Evolutionary conservation across 2,329 filamentous ascomycete genomes (phyloP).

Genomic region (Dactylellina drechsleri): DNA sequence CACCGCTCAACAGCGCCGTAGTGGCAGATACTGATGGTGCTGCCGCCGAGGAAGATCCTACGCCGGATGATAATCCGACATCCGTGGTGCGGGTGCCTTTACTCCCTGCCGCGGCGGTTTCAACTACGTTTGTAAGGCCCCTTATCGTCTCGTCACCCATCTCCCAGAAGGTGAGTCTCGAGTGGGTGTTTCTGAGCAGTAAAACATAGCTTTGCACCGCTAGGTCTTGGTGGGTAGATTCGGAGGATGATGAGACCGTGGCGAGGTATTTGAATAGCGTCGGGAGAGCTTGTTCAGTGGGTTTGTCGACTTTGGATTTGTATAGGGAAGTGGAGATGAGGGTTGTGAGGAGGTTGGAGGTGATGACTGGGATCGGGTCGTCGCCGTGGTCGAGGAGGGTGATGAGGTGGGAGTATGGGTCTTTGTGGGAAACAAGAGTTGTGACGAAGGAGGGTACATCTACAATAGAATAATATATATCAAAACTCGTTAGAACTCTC

Average conservation of each 20-base stretch:
- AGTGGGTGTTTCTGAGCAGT: conserved; percentile 77
- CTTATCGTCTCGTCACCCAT: conserved; percentile 79
- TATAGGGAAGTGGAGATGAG: conserved; percentile 75
- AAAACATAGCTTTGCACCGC: conserved; percentile 91
- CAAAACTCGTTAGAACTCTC: not conserved
- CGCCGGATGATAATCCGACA: conserved; percentile 8
- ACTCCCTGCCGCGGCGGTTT: conserved; percentile 48
- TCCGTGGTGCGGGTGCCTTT: conserved; percentile 44
- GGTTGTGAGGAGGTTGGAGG: conserved; percentile 83
- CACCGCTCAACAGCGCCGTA: conserved; percentile 7
- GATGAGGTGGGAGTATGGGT: conserved; percentile 85
- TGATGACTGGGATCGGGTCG: conserved; percentile 87
- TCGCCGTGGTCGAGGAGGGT: conserved; percentile 84
- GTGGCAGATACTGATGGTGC: not conserved
- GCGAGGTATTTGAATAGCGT: conserved; percentile 87
- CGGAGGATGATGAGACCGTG: conserved; percentile 81
- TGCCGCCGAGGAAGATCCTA: not conserved
- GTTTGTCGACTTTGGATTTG: conserved; percentile 68
- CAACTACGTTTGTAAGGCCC: conserved; percentile 32
- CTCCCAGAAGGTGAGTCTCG: conserved; percentile 88
- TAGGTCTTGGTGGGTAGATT: conserved; percentile 93
- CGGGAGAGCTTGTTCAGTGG: conserved; percentile 74
- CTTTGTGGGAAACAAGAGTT: conserved; percentile 76
- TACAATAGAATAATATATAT: conserved; percentile 61
- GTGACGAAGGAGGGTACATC: conserved; percentile 82